Base-by-base conservation (phyloP, 306 rosid genomes). In the Sphenostylis stenocarpa region DNA sequence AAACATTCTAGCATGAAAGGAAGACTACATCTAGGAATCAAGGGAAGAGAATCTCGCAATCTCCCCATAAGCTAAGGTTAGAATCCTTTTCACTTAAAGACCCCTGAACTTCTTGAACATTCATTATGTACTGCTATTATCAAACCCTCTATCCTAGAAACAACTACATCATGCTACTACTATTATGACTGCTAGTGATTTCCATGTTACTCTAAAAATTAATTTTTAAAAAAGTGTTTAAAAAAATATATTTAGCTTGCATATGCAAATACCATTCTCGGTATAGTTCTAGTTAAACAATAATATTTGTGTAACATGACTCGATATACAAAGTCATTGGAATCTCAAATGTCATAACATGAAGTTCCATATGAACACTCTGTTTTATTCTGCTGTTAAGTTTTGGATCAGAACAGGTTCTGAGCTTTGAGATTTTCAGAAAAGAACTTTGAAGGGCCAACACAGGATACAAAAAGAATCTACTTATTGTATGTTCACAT, bases 81-180 rank as follows among this genome's bases (percentile, higher is more conserved):
- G 51, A 14, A 45, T 19, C 51, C 4, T 14, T 45, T 45, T 45
- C 51, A 45, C 19, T 45, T 45, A 19, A 8, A 94, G 91, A 36
- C 90, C 91, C 85, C 78, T 88, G 66, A 96, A 94, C 75, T 85
- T 94, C 51, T 48, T 87, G 72, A 94, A 78, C 89, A 91, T 88
- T 29, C 85, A 88, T 38, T 82, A 58, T 31, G 90, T 86, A 41
- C 81, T 86, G 79, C 73, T 84, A 58, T 91, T 96, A 81, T 91
- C 97, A 80, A 94, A 94, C 49, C 96, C 97, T 77, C 84, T 88
- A 41, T 94, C 94, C 84, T 90, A 82, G 70, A 90, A 94, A 89
- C 48, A 29, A 29, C 33, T 4, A 29, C 33, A 29, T 29, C 33
- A 29, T 29, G 33, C 33, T 29, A 29, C 33, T 29, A 29, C 33